Conservation (phyloP, 192 early-diverging fungal species). For the Backusella psychrophila region DNA sequence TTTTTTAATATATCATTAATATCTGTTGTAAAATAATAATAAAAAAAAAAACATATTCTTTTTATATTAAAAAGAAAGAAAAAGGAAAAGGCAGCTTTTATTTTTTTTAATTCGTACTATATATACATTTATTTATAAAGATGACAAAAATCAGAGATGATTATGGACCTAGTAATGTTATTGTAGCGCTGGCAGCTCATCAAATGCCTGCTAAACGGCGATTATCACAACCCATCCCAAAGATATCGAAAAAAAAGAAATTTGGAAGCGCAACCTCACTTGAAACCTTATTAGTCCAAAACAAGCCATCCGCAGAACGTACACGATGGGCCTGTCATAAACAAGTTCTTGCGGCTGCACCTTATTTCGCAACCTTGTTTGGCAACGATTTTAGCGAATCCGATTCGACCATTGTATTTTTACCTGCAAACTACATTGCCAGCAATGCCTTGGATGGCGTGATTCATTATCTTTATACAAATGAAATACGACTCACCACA, state of each 20-base stretch:
- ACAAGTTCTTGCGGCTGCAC: constrained; percentile 6
- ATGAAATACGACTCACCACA: not conserved
- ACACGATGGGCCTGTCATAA: constrained; percentile 19
- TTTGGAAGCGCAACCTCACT: not conserved
- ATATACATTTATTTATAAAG: not conserved
- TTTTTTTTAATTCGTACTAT: not conserved
- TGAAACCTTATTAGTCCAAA: not conserved
- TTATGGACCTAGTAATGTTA: constrained; percentile 4
- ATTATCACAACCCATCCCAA: not conserved
- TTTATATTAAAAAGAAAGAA: not conserved
- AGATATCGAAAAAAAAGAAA: not conserved
- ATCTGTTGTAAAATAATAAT: not conserved
- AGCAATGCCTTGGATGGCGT: constrained; percentile 1
- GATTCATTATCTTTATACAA: constrained; percentile 26
- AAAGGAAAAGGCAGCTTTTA: not conserved
- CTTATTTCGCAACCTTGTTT: constrained; percentile 36
- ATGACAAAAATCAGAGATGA: not conserved
- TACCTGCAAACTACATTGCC: constrained; percentile 13
- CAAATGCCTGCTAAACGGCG: not conserved
- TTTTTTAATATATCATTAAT: not conserved
- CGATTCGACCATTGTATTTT: not conserved
- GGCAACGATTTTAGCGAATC: constrained; percentile 22
- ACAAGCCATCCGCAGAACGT: not conserved
- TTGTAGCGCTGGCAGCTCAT: not conserved
- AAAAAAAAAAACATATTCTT: not conserved